Evolutionary conservation across 495 filamentous ascomycete species (phyloP), one percentile per base, ranked within the genome.

Genomic region (Podospora pseudocomata): DNA sequence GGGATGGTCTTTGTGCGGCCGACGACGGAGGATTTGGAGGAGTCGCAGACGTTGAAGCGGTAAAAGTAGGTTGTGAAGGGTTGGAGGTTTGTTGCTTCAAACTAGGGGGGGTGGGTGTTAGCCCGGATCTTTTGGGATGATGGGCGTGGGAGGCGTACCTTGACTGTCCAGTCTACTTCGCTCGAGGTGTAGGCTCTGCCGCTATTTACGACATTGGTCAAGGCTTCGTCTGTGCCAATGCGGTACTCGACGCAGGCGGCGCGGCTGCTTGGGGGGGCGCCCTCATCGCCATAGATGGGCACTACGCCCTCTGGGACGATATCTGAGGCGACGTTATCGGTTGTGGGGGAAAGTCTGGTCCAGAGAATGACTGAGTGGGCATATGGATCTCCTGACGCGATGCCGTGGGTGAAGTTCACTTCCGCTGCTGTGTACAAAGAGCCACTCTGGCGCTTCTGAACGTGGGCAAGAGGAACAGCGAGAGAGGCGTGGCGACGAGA

Each of bases 381-480:
- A 70, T 87, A 90, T 2, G 89, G 89, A 70, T 91, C 89, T 11
- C 89, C 89, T 19, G 86, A 88, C n/a, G 89, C 89, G 13, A 91
- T 83, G 67, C 88, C 86, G 68, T 90, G 89, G 7, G 88, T 91
- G 74, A 91, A 90, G 68, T 83, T 82, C 57, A 90, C 77, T 66
- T 82, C 68, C 6, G 49, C 65, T 0, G 68, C 64, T 0, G 64
- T 64, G 70, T 55, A 70, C 0, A 70, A n/a, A 15, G 53, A 60
- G 1, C 68, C 68, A 0, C 53, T 65, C 39, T 67, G 65, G 1
- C 68, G 65, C 55, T 70, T 70, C 7, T 44, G 59, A 6, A 70
- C 65, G 44, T 65, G 68, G 7, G 68, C 4, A 3, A 70, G 60
- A 13, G 68, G 68, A 2, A 70, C 68, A 19, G 65, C 68, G 1